Evolutionary conservation across 2,329 filamentous ascomycete genomes (phyloP), one percentile per base, ranked within the genome.

Genomic region (Neopestalotiopsis sp.): DNA sequence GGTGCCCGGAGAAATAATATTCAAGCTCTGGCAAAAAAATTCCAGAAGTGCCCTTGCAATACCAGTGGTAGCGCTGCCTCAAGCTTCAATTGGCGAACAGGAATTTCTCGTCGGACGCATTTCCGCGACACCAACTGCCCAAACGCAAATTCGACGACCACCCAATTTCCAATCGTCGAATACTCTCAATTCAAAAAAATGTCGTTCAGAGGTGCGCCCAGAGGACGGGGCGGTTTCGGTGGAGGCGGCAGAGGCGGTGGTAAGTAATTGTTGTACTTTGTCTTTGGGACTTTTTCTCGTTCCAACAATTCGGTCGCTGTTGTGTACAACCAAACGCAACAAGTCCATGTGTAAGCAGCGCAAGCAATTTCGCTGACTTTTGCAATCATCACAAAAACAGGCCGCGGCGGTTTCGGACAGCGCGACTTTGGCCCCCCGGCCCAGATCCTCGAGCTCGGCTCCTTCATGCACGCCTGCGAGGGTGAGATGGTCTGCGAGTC

Each of bases 401-500:
- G 77, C 72, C 77, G 78, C 52, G 78, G 78, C 67, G 78, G 78
- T 28, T 79, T 74, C 74, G 71, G 72, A 42, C 76, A 78, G 68
- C 76, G 78, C 24, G 77, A 79, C 72, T 75, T 77, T 69, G 77
- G 78, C 68, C 78, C 77, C 24, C 78, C 78, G 5, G 78, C 77
- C 71, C 72, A 73, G 69, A 76, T 79, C 73, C 72, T 76, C 12
- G 96, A 98, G 85, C 94, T 99, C 92, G 96, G 96, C 82, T 90
- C 89, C 73, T 97, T 98, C 83, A 84, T 98, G 80, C 96, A 99
- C 85, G 91, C 94, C 69, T 95, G 93, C 84, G 96, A 99, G 84
- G 95, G 95, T 81, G 96, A 99, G 84, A 96, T 99, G 88, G 92
- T 99, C 75, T 98, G 95, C 92, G 91, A 94, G 83, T 97, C 93